Evolutionary conservation across 441 rosid genomes (phyloP).

Genomic region (Cnidoscolus chayamansa): DNA sequence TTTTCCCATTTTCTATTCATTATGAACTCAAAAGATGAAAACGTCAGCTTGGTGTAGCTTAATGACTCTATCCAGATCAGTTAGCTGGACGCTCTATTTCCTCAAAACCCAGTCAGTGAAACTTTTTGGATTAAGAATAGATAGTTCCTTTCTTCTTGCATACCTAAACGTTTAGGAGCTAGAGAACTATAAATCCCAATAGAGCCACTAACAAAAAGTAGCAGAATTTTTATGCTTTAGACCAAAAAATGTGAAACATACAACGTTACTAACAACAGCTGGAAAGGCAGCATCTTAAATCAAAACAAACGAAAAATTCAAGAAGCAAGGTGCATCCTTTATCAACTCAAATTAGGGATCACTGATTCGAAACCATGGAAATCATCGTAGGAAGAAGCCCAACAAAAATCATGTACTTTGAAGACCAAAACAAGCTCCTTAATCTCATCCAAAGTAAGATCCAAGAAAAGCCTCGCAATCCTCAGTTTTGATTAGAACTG

Average conservation of each 20-base stretch:
- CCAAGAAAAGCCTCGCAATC: slow-evolving; percentile 22
- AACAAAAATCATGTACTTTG: not conserved
- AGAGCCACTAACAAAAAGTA: not conserved
- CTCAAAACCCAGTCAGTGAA: not conserved
- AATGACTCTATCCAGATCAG: not conserved
- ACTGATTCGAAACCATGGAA: slow-evolving; percentile 1
- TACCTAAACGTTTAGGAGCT: slow-evolving; percentile 2
- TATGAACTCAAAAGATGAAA: not conserved
- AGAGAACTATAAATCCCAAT: slow-evolving; percentile 9
- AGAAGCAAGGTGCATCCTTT: slow-evolving; percentile 1
- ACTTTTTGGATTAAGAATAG: not conserved
- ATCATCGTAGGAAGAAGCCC: not conserved
- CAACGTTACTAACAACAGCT: slow-evolving; percentile 8
- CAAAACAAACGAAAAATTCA: slow-evolving; percentile 13
- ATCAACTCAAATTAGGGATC: slow-evolving; percentile 17
- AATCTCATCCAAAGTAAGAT: slow-evolving; percentile 30
- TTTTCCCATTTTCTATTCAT: not conserved
- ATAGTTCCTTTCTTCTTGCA: not conserved
- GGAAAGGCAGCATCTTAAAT: slow-evolving; percentile 7
- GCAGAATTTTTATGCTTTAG: not conserved
- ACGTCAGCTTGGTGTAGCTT: not conserved
- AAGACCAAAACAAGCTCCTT: slow-evolving; percentile 13
- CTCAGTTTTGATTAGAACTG: slow-evolving; percentile 12
- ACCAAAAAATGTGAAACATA: slow-evolving; percentile 5
- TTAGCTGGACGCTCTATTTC: not conserved